Evolutionary conservation across 768 basidiomycete species (phyloP).

Genomic region (Suillus sp.): DNA sequence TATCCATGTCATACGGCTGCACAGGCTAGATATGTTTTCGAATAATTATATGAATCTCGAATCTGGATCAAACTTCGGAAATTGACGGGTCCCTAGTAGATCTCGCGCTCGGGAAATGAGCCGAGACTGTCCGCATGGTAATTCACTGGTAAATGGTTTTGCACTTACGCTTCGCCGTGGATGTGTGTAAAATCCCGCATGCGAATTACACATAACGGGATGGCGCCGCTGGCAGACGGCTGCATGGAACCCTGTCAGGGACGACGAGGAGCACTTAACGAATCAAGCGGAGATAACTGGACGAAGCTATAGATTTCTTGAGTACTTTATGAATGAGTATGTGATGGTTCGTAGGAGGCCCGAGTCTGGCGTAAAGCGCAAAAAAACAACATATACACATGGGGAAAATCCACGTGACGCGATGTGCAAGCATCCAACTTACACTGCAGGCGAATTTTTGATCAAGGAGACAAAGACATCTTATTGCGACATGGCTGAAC

Average conservation of each 20-base stretch:
- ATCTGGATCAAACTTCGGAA: neutral
- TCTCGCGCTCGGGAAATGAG: neutral
- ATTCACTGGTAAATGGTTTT: neutral
- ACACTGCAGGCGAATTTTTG: too few species aligned
- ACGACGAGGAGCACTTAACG: too few species aligned
- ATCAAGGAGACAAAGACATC: too few species aligned
- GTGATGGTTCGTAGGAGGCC: too few species aligned
- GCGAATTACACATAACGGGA: neutral
- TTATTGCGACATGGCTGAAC: neutral
- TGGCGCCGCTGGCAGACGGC: neutral
- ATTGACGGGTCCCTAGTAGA: too few species aligned
- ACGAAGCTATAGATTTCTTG: too few species aligned
- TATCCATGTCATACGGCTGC: neutral
- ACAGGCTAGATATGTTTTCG: neutral
- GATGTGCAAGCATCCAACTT: too few species aligned
- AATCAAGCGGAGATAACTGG: too few species aligned
- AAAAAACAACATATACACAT: too few species aligned
- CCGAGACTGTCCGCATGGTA: neutral
- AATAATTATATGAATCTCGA: neutral
- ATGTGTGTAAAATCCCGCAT: neutral
- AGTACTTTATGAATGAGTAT: too few species aligned
- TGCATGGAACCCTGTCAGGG: neutral
- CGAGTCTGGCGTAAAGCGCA: too few species aligned
- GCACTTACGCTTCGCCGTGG: neutral
- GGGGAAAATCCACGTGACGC: too few species aligned